Conservation (phyloP, 495 filamentous ascomycete species). For the Daldinia decipiens region DNA sequence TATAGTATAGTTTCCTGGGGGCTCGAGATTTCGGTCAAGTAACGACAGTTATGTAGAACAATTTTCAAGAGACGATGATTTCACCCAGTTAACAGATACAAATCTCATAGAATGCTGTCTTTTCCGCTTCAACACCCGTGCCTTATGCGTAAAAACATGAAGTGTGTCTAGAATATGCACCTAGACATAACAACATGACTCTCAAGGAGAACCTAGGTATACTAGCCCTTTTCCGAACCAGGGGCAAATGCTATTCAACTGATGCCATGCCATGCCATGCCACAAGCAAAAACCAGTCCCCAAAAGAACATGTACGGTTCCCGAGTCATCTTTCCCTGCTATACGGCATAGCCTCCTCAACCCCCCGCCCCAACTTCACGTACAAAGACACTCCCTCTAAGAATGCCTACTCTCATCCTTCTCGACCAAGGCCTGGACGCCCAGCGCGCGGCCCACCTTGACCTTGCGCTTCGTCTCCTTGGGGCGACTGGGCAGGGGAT, state of each 20-base stretch:
- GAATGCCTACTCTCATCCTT: conserved; percentile 70
- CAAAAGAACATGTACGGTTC: not conserved
- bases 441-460: conserved; percentile 81
- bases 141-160: conserved; percentile 10
- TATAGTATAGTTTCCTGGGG: not conserved
- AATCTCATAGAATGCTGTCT: conserved; percentile 3
- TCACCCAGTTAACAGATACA: not conserved
- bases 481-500: conserved; percentile 41
- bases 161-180: conserved; percentile 5
- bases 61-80: not conserved
- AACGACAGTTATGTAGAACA: not conserved
- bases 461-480: conserved; percentile 65
- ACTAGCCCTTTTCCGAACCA: not conserved
- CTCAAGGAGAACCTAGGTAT: not conserved
- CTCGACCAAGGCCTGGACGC: conserved; percentile 88
- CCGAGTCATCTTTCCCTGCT: not conserved
- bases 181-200: not conserved
- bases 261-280: not conserved
- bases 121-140: conserved; percentile 6
- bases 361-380: no score
- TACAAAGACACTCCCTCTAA: conserved; percentile 20
- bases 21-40: not conserved
- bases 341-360: no score
- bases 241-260: conserved; percentile 18
- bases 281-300: not conserved